Conservation (phyloP, 176 grass and related monocot genomes). For the Bolboschoenus planiculmis region DNA sequence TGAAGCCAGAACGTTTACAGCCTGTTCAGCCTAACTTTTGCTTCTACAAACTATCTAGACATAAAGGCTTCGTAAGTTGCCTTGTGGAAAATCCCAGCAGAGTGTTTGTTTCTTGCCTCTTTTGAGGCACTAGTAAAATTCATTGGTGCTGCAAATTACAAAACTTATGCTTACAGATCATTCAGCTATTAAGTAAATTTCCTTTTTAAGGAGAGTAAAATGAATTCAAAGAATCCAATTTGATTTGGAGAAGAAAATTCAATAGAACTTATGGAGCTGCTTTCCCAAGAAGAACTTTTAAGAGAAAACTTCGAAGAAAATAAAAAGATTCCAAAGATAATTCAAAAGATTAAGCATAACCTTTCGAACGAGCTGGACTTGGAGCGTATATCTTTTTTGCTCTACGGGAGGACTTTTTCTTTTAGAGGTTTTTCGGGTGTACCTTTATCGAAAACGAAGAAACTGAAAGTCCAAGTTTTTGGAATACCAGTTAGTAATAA, state of each 20-base stretch:
- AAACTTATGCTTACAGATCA: neutral
- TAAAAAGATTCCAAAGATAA: neutral
- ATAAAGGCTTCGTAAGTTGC: neutral
- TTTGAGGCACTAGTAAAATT: slow-evolving; percentile 11
- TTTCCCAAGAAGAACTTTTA: neutral
- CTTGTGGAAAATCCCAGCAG: neutral
- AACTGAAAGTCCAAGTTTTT: too few species aligned
- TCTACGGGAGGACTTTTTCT: too few species aligned
- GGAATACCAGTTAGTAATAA: too few species aligned
- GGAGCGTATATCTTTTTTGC: too few species aligned
- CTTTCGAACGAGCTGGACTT: too few species aligned
- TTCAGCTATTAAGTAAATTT: neutral
- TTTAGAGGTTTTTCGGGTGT: too few species aligned
- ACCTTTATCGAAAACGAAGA: too few species aligned
- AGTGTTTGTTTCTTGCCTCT: slow-evolving; percentile 30
- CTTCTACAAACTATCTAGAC: neutral
- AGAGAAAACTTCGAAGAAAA: neutral
- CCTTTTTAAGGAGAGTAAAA: neutral
- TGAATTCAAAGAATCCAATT: neutral
- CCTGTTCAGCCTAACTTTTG: neutral
- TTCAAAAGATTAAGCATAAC: too few species aligned
- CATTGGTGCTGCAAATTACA: neutral
- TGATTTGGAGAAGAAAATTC: neutral
- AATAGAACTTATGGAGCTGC: neutral
- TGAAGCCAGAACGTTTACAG: neutral